These are phyloP conservation scores for Grifola frondosa DNA, from an alignment of 1,284 basidiomycete genomes.

Conservation along the genomic window DNA sequence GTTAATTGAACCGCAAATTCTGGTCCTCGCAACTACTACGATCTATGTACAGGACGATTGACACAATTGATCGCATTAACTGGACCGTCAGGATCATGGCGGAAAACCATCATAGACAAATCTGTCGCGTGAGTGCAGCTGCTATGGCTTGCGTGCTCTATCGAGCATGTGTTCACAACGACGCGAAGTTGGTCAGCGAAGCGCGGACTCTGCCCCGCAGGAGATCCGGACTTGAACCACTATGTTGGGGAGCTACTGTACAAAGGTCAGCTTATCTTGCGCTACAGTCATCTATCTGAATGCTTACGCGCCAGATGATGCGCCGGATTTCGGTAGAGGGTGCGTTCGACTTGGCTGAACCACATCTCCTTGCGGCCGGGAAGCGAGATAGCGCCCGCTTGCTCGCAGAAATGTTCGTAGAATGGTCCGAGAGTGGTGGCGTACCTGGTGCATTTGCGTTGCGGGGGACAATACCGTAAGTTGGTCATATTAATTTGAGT, in stretches of 20 bases:
- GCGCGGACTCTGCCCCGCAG: slow-evolving; percentile 72
- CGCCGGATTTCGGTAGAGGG: slow-evolving; percentile 54
- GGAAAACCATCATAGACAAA: slow-evolving; percentile 78
- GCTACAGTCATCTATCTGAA: too few species aligned
- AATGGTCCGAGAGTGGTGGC: slow-evolving; percentile 63
- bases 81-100: slow-evolving; percentile 73
- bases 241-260: slow-evolving; percentile 86
- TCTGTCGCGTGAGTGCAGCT: slow-evolving; percentile 62
- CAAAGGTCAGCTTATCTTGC: too few species aligned
- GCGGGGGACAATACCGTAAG: slow-evolving; percentile 82
- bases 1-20: too few species aligned
- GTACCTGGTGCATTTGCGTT: slow-evolving; percentile 73
- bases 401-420: slow-evolving; percentile 82
- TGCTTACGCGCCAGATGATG: slow-evolving; percentile 14
- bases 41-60: slow-evolving; percentile 54
- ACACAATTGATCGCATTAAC: slow-evolving; percentile 82
- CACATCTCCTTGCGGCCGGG: slow-evolving; percentile 79
- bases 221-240: slow-evolving; percentile 83
- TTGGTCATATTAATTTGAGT: slow-evolving; percentile 17
- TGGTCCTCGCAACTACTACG: slow-evolving; percentile 1
- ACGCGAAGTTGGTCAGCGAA: slow-evolving; percentile 76
- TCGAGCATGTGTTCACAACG: neutral
- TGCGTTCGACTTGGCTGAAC: slow-evolving; percentile 71
- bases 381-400: slow-evolving; percentile 84
- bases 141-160: neutral